Evolutionary conservation across 1,284 basidiomycete genomes (phyloP), one percentile per base, ranked within the genome.

Genomic region (Cutaneotrichosporon sp.): DNA sequence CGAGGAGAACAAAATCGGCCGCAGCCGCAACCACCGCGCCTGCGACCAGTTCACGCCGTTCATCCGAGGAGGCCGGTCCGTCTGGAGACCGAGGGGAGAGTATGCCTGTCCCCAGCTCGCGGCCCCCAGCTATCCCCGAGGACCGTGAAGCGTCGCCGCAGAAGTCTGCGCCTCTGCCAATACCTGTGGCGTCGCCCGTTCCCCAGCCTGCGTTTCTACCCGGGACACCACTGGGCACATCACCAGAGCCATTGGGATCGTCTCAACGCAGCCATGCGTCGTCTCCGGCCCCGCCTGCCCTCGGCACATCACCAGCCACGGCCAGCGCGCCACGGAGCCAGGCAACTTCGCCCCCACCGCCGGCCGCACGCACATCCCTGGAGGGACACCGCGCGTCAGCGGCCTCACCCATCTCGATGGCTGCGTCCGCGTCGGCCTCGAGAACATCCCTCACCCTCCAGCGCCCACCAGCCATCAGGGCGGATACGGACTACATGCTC

Each of bases 401-500:
- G 5, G 9, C 22, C 4, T 41, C 38, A 7, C 38, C 38, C 10
- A 5, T 35, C 16, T 35, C 34, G 4, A n/a, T 35, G 12, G 20
- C 20, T 12, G 20, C 20, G 5, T 38, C 37, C 4, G 37, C 11
- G 14, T 12, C 19, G 12, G 37, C 10, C 7, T 24, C 37, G 7
- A 19, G 37, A 12, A 39, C 54, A 42, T 22, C 33, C 14, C n/a
- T 50, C 52, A 25, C 46, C 32, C n/a, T 59, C 50, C 41, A 20
- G 38, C 64, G 12, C 49, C 65, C 17, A 50, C 55, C 20, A 24
- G 49, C 25, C 17, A 57, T 66, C 24, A 64, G 66, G 20, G 74
- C 70, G 0, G 72, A 75, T 47, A 53, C 66, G 0, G 71, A 72
- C 51, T 55, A 65, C 34, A 70, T 74, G 68, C 37, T 71, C 1